These are phyloP conservation scores for Trichoderma sp. DNA, from an alignment of 2,329 filamentous ascomycete genomes.

Conservation along the genomic window DNA sequence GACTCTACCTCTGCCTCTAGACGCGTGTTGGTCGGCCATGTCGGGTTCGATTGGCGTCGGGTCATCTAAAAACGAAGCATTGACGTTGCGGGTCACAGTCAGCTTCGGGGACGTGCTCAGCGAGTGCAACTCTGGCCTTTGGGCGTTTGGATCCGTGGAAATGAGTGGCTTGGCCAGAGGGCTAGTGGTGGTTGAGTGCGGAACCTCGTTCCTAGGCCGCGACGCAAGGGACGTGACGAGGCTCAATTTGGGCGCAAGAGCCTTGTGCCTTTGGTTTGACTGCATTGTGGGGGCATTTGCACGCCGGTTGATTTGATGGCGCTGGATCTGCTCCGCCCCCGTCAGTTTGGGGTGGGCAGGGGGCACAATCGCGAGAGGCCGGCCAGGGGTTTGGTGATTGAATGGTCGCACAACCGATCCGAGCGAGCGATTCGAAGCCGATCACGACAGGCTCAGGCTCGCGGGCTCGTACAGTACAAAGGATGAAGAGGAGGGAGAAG, in stretches of 20 bases:
- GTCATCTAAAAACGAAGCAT: conserved; percentile 29
- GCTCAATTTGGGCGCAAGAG: conserved; percentile 16
- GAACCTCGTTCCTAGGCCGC: conserved; percentile 18
- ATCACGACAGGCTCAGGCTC: background rate
- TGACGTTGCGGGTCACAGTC: conserved; percentile 21
- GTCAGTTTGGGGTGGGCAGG: conserved; percentile 10
- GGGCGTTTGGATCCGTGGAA: conserved; percentile 14
- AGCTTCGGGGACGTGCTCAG: conserved; percentile 15
- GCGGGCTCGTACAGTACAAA: background rate
- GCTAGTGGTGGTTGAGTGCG: conserved; percentile 18
- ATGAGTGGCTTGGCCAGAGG: conserved; percentile 20
- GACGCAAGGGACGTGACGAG: conserved; percentile 21
- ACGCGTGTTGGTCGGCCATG: conserved; percentile 29
- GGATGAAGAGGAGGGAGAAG: background rate
- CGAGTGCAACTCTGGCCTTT: conserved; percentile 18
- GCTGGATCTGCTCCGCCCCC: conserved; percentile 19
- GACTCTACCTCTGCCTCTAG: conserved; percentile 24
- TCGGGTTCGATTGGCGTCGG: conserved; percentile 22
- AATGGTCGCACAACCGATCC: background rate
- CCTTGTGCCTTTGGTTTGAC: conserved; percentile 11
- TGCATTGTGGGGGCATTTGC: conserved; percentile 15
- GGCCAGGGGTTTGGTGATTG: background rate
- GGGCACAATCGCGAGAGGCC: conserved; percentile 5
- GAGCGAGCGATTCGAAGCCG: background rate
- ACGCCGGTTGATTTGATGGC: conserved; percentile 16